A percentile compares a stretch with the other conserved stretches of the same genome.
These are phyloP conservation scores for Fusarium dimerum DNA, from an alignment of 2,329 filamentous ascomycete genomes.

Conservation along the genomic window DNA sequence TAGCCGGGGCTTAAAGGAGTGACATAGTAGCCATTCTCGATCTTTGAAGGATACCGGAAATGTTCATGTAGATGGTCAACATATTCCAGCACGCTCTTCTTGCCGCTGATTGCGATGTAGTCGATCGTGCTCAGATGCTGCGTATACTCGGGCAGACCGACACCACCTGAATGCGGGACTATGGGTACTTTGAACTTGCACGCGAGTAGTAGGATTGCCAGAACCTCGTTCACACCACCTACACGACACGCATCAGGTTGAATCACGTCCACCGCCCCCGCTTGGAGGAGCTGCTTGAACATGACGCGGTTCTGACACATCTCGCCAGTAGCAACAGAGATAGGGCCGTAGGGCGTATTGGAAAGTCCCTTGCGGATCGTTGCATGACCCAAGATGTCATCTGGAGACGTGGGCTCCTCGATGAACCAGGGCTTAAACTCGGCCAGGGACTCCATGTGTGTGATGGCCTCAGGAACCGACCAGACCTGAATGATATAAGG, in stretches of 20 bases:
- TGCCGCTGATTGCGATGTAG: slow-evolving; percentile 82
- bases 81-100: slow-evolving; percentile 83
- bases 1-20: slow-evolving; percentile 84
- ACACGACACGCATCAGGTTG: slow-evolving; percentile 90
- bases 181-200: slow-evolving; percentile 78
- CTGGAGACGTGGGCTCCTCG: slow-evolving; percentile 88
- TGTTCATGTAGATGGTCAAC: slow-evolving; percentile 94
- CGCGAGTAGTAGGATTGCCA: slow-evolving; percentile 89
- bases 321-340: slow-evolving; percentile 88
- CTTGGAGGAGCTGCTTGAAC: slow-evolving; percentile 86
- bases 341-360: slow-evolving; percentile 68
- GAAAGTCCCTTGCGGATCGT: slow-evolving; percentile 82
- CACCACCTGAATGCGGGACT: slow-evolving; percentile 86
- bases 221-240: slow-evolving; percentile 87
- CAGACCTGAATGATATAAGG: slow-evolving; percentile 92
- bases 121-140: slow-evolving; percentile 92
- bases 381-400: slow-evolving; percentile 87
- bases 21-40: slow-evolving; percentile 84
- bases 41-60: slow-evolving; percentile 78
- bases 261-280: slow-evolving; percentile 81
- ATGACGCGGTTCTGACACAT: slow-evolving; percentile 95
- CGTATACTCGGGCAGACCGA: slow-evolving; percentile 90
- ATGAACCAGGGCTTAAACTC: slow-evolving; percentile 93
- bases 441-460: slow-evolving; percentile 78
- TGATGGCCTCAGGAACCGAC: slow-evolving; percentile 86